Evolutionary conservation across 495 filamentous ascomycete genomes (phyloP), one percentile per base, ranked within the genome.

Genomic region (Astrothelium macrocarpum): DNA sequence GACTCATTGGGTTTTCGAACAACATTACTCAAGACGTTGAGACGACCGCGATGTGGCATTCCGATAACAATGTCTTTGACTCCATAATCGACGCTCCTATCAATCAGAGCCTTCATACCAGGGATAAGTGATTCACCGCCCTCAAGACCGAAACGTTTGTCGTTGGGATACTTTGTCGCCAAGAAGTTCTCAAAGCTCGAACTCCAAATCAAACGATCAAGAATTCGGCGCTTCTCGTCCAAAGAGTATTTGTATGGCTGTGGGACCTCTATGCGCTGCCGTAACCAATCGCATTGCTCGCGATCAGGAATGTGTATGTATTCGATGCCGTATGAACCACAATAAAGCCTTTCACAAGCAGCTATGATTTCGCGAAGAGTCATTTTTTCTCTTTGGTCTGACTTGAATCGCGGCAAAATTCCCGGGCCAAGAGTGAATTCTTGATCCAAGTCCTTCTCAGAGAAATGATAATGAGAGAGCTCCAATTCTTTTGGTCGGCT

Each of bases 51-150:
- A 79, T 98, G 94, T 64, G 94, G 94, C 94, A 97, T 98, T 72
- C 94, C 94, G 73, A 98, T 97, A 67, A 97, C 87, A 67, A 98
- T 97, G 71, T 98, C 94, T 79, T 97, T 97, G 68, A 98, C 86
- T 63, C 94, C 94, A 69, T 96, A 96, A 73, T 98, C 94, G 66
- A 98, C 94, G 71, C 91, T 96, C 68, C 94, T 87, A 75, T 98
- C 94, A 60, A 98, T 98, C 61, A 98, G 80, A 56, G 93, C 94
- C 82, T 98, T 98, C 94, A 98, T 98, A 77, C 94, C 94, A 32
- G 94, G 94, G 23, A 98, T 94, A 63, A 98, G 82, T 36, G 89
- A 89, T 75, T 97, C 95, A 71, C 91, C 95, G 70, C 94, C 94
- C 78, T 98, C 94, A 20, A 98, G 83, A 77, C 94, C 94, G 77